Evolutionary conservation across 768 basidiomycete species (phyloP), one percentile per base, ranked within the genome.

Genomic region (Suillus alpinus): DNA sequence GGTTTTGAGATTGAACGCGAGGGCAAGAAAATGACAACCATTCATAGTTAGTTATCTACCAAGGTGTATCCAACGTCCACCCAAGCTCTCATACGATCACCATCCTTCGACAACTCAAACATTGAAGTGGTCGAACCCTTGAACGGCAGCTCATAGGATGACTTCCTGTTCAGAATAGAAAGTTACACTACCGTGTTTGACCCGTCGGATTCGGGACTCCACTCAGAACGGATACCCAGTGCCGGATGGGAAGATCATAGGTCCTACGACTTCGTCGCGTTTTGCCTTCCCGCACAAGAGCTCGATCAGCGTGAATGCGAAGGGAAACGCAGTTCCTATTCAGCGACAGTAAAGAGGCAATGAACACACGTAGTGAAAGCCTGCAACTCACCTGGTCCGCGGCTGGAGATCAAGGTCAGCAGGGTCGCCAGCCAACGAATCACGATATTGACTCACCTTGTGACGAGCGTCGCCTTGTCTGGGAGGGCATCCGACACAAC

Each of bases 301-400:
- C 68, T 91, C 89, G 9, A 92, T 86, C 37, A 94, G 73, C n/a
- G 86, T 86, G 58, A 93, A 77, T 2, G 89, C 89, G 64, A 94
- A 93, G 2, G 86, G 84, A 67, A 94, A 93, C 0, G 85, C 76
- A 3, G 91, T 92, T 12, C 91, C 91, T 86, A 64, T 14, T 26
- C 43, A 32, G 36, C 23, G 20, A 10, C 18, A 36, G 57, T 23
- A 40, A 49, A 32, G 43, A 26, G 0, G 49, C 36, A 31, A 2
- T 2, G 0, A 37, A 9, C 4, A 34, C n/a, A 37, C 10, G 7
- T 20, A 36, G 46, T 31, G 8, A 8, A n/a, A 6, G 12, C 53
- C 41, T 29, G 39, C 26, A 16, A 73, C 78, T 67, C 67, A 84
- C 88, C 89, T 66, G 88, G 89, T 3, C 90, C 90, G 36, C 89